These are phyloP conservation scores for Aureobasidium subglaciale DNA, from an alignment of 2,329 filamentous ascomycete species.

Conservation along the genomic window DNA sequence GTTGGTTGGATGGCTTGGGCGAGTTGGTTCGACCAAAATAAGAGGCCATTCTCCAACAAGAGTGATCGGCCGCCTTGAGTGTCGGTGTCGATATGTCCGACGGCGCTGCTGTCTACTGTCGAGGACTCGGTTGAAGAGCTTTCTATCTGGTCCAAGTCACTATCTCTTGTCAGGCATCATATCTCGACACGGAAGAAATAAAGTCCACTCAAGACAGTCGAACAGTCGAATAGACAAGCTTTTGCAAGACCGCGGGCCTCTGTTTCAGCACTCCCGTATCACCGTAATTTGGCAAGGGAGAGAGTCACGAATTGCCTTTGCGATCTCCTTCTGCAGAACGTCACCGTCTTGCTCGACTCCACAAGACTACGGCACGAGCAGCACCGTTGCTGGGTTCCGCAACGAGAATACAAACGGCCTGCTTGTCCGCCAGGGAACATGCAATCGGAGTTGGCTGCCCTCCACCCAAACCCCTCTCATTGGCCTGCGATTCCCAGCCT, in stretches of 20 bases:
- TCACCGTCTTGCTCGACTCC: neutral
- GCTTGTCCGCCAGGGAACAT: neutral
- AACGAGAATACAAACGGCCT: neutral
- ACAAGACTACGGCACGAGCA: neutral
- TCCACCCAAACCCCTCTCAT: neutral
- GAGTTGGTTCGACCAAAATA: conserved; percentile 11
- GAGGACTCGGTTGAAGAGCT: neutral
- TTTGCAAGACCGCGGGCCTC: conserved; percentile 6
- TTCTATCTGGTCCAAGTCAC: neutral
- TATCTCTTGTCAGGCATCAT: neutral
- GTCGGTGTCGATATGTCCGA: neutral
- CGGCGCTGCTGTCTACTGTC: neutral
- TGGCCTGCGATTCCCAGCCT: conserved; percentile 2
- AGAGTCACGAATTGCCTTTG: neutral
- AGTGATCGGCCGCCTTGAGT: neutral
- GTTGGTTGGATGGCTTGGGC: conserved; percentile 9
- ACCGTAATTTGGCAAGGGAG: neutral
- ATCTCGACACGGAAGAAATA: neutral
- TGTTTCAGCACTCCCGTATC: neutral
- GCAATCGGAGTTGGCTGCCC: neutral
- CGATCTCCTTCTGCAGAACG: neutral
- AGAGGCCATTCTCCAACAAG: conserved; percentile 6
- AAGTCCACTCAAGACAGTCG: neutral
- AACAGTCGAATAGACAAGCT: conserved; percentile 2
- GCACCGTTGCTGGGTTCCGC: neutral